Conservation (phyloP, 495 filamentous ascomycete genomes). For the Viridothelium virens region DNA sequence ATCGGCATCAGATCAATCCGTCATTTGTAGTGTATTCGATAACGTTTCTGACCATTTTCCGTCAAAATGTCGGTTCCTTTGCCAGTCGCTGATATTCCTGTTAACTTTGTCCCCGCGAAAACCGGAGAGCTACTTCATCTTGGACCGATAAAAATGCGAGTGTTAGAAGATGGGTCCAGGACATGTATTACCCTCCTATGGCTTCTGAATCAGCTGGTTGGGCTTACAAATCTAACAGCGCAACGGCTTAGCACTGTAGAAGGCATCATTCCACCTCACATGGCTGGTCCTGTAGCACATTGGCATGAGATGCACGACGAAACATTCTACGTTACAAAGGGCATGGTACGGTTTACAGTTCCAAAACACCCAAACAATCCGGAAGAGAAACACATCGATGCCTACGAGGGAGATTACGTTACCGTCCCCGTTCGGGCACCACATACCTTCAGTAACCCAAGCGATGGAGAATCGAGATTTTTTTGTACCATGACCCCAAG, state of each 20-base stretch:
- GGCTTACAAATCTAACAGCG: constrained; percentile 23
- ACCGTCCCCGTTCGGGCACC: constrained; percentile 42
- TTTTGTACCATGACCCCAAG: constrained; percentile 48
- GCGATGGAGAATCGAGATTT: constrained; percentile 44
- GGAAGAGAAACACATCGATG: constrained; percentile 37
- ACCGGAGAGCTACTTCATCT: constrained; percentile 31
- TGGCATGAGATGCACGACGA: constrained; percentile 47
- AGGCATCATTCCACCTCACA: constrained; percentile 39
- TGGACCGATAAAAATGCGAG: constrained; percentile 33
- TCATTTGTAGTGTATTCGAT: not conserved
- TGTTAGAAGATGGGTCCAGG: constrained; percentile 38
- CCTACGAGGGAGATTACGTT: constrained; percentile 42
- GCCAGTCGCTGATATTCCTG: constrained; percentile 20
- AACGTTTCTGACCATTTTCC: not conserved
- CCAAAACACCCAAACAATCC: constrained; percentile 25
- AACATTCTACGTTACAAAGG: constrained; percentile 45
- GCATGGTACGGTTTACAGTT: constrained; percentile 34
- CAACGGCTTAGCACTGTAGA: constrained; percentile 44
- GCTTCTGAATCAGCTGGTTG: not conserved
- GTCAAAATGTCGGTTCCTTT: constrained; percentile 6
- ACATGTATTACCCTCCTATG: constrained; percentile 21
- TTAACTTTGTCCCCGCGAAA: constrained; percentile 33
- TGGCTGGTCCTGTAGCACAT: constrained; percentile 38
- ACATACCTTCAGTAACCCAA: constrained; percentile 46
- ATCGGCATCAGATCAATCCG: not conserved